These are phyloP conservation scores for Moesziomyces globuligerus DNA, from an alignment of 1,284 basidiomycete genomes.

Conservation along the genomic window DNA sequence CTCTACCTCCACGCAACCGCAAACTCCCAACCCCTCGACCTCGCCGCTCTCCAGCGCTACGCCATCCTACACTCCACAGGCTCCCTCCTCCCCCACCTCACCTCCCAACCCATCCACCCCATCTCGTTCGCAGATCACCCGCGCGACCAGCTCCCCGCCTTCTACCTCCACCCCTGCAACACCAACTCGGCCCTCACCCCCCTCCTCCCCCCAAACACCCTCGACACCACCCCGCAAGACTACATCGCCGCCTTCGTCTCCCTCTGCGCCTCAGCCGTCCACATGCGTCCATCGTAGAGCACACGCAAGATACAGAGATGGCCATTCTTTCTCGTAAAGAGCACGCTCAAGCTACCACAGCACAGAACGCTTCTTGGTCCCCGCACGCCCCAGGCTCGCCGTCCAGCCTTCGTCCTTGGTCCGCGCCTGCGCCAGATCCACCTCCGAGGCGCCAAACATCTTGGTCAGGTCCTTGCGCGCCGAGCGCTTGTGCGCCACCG, in stretches of 20 bases:
- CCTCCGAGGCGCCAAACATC: constrained; percentile 28
- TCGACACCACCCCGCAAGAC: too few relatives aligned
- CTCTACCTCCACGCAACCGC: constrained; percentile 21
- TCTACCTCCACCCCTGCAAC: constrained; percentile 38
- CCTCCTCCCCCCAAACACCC: background rate
- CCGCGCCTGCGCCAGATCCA: constrained; percentile 12
- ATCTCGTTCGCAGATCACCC: constrained; percentile 36
- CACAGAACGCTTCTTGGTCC: constrained; percentile 2
- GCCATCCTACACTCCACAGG: background rate
- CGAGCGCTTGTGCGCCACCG: background rate
- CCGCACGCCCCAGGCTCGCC: constrained; percentile 9
- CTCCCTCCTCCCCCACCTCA: background rate
- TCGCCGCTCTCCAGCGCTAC: constrained; percentile 1
- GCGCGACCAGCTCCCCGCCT: constrained; percentile 6
- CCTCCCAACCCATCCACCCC: background rate
- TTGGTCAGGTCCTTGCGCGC: constrained; percentile 39
- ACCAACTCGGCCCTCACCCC: constrained; percentile 6
- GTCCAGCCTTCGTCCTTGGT: constrained; percentile 6
- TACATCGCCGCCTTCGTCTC: constrained; percentile 27
- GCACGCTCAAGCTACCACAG: background rate
- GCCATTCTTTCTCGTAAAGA: too few relatives aligned
- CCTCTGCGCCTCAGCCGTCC: constrained; percentile 26
- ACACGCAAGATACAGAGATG: constrained; percentile 2
- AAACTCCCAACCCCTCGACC: background rate
- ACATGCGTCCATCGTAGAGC: constrained; percentile 25